Evolutionary conservation across 768 basidiomycete genomes (phyloP), one percentile per base, ranked within the genome.

Genomic region (Termitomyces sp.): DNA sequence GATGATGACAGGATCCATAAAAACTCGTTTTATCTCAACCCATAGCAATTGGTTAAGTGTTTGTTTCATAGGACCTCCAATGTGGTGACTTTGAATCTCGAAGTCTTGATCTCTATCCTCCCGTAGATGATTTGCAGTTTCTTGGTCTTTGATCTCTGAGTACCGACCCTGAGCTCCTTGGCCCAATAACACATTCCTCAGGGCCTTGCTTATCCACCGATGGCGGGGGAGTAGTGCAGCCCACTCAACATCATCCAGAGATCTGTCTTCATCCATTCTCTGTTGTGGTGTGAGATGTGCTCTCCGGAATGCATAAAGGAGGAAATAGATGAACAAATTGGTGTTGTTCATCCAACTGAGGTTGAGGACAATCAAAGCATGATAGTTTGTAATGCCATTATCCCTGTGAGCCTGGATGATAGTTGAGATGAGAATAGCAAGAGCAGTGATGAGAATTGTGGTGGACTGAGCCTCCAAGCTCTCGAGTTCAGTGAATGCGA

Each of bases 381-480:
- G 51, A 19, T 53, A 53, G 40, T 32, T 41, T 16, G 41, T 32
- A 4, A 53, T 53, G 19, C 52, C 52, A 12, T 43, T 31, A 31
- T 58, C 19, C 19, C 40, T 64, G 27, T 17, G 32, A 5, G 65
- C 65, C 54, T 68, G 59, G 21, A 67, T 58, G 43, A 69, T 56
- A n/a, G 64, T 58, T 0, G 68, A 62, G 40, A 69, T 56, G 4
- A 70, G 63, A 12, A 70, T 54, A 34, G 64, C 68, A 44, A 67
- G 68, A 42, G 52, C 52, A 16, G 52, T 53, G 16, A 43, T 53
- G 19, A 53, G 52, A 19, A 53, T 43, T 31, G 12, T 27, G 16
- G 32, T 55, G 3, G 54, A 55, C n/a, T 59, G 58, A 17, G 25
- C 34, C 21, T 55, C 41, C 8, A 59, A 17, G 46, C 56, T 25